A percentile compares a stretch with the other conserved stretches of the same genome.
Evolutionary conservation across 305 asterid species (phyloP).

Genomic region (Fraxinus floribunda): DNA sequence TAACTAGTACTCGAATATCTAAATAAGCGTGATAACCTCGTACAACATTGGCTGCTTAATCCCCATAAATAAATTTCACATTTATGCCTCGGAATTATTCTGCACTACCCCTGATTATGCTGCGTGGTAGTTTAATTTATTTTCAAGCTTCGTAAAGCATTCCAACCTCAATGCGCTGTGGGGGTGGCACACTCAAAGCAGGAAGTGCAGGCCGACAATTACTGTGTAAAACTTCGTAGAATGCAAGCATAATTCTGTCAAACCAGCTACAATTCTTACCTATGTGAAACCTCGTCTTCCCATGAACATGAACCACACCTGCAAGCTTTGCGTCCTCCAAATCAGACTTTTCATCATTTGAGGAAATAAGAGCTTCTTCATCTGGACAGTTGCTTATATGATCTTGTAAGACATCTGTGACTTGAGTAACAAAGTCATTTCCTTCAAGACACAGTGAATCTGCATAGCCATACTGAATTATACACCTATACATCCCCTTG

Average conservation of each 20-base stretch:
- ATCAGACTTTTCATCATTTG: constrained; percentile 19
- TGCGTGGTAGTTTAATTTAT: neutral
- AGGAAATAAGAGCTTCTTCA: neutral
- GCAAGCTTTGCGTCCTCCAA: constrained; percentile 39
- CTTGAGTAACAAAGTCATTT: constrained; percentile 32
- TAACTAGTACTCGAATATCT: neutral
- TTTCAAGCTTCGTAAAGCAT: constrained; percentile 43
- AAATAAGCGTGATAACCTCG: neutral
- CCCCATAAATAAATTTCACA: neutral
- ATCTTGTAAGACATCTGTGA: constrained; percentile 23
- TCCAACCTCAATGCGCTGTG: constrained; percentile 43
- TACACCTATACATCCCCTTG: constrained; percentile 37
- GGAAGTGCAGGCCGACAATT: constrained; percentile 48
- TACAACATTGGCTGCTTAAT: neutral
- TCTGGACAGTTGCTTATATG: constrained; percentile 17
- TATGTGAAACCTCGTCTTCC: constrained; percentile 43
- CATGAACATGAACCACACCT: constrained; percentile 46
- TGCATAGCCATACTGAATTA: constrained; percentile 43
- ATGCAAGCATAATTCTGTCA: constrained; percentile 42
- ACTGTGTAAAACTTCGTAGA: constrained; percentile 42
- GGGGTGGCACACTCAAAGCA: constrained; percentile 34
- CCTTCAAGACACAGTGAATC: constrained; percentile 34
- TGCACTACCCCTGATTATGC: neutral
- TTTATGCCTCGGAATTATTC: neutral
- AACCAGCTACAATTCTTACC: constrained; percentile 37